phyloP scores from a whole-genome alignment of 108 stramenopile genomes.

The Mediolabrus comicus region DNA sequence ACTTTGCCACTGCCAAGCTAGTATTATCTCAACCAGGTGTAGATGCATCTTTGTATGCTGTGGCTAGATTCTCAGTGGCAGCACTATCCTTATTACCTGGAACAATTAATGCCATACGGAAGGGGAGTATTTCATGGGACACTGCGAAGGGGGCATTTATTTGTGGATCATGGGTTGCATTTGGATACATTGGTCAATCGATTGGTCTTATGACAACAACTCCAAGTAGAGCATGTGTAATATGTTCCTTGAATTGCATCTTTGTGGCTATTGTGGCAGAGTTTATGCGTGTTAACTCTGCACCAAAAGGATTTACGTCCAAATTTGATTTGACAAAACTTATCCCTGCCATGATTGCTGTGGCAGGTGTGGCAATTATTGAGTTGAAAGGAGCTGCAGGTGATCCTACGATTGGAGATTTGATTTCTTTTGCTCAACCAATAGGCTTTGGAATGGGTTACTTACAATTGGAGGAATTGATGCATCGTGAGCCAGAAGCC shows the following conservation, averaged over 20 bases:
- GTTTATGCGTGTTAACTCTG: slow-evolving; percentile 45
- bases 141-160: slow-evolving; percentile 53
- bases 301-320: slow-evolving; percentile 15
- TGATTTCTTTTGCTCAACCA: slow-evolving; percentile 70
- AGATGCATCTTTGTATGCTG: slow-evolving; percentile 60
- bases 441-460: slow-evolving; percentile 81
- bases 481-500: slow-evolving; percentile 62
- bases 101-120: slow-evolving; percentile 22
- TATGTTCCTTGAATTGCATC: slow-evolving; percentile 75
- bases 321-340: slow-evolving; percentile 55
- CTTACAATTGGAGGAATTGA: slow-evolving; percentile 61
- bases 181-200: slow-evolving; percentile 71
- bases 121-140: slow-evolving; percentile 46
- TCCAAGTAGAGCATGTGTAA: slow-evolving; percentile 65
- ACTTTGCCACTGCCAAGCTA: slow-evolving; percentile 66
- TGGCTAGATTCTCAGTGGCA: slow-evolving; percentile 62
- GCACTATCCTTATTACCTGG: slow-evolving; percentile 48
- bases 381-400: slow-evolving; percentile 66
- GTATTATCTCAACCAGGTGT: slow-evolving; percentile 67
- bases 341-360: slow-evolving; percentile 61
- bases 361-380: slow-evolving; percentile 66
- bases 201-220: slow-evolving; percentile 64
- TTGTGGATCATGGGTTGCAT: slow-evolving; percentile 74
- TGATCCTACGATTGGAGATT: slow-evolving; percentile 58
- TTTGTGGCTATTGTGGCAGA: slow-evolving; percentile 72